Percentiles rank a stretch among this genome's conserved stretches.
phyloP scores from a whole-genome alignment of 2,329 filamentous ascomycete species.

The Colletotrichum brevisporum region DNA sequence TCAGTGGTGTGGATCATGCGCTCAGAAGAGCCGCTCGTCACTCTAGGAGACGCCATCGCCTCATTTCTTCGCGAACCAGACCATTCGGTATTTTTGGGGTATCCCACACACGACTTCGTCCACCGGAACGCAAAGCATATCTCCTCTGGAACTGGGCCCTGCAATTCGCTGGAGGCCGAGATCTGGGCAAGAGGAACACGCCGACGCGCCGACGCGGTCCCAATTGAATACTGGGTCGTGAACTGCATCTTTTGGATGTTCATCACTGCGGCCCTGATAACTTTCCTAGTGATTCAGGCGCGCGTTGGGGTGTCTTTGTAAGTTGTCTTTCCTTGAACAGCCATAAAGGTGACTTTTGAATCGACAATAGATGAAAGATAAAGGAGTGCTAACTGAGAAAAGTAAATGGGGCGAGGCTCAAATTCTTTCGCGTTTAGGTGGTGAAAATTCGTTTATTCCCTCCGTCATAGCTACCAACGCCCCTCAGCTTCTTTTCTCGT shows the following conservation, averaged over 20 bases:
- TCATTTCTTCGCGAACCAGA: not conserved
- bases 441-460: not conserved
- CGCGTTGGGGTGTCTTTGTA: no score
- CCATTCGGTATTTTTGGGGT: not conserved
- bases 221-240: no score
- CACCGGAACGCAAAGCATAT: not conserved
- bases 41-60: not conserved
- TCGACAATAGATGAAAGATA: no score
- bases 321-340: no score
- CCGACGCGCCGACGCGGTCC: no score
- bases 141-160: not conserved
- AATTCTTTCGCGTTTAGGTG: not conserved
- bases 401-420: not conserved
- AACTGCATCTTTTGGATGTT: no score
- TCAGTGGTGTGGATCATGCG: not conserved
- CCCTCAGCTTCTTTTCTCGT: not conserved
- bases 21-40: not conserved
- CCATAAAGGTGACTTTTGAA: no score
- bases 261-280: no score
- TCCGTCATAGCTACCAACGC: not conserved
- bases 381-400: not conserved
- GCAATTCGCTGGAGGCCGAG: accelerated
- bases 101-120: not conserved
- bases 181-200: not conserved
- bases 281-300: no score